Base-by-base conservation (phyloP, 495 filamentous ascomycete genomes). In the Talaromyces trachyspermus region DNA sequence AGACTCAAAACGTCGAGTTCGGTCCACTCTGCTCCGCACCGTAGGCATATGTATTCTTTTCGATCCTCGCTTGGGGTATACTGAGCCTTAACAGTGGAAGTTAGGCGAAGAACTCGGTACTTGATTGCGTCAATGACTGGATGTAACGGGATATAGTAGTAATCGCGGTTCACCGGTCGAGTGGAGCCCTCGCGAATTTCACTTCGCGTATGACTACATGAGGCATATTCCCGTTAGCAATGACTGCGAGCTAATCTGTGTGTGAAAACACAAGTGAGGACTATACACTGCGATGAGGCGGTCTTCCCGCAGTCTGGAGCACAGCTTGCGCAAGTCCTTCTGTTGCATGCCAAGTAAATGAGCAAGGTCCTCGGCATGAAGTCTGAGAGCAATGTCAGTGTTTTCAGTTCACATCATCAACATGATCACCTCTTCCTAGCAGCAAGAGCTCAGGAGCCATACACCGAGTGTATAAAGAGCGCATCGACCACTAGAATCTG, bases 51-150 rank as follows among this genome's bases (percentile, higher is more conserved):
- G 54, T 86, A 95, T 59, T 95, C 91, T 64, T 95, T 95, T 54
- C 84, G 80, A 60, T 97, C 94, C 24, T 83, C 79, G 22, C 77
- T 81, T 1, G 88, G 87, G 23, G 83, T 81, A 46, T 86, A 84
- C 48, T 85, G 81, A 11, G 78, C 76, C 60, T 95, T 88, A 52
- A 97, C 88, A 17, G 79, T 80, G 59, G 88, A 85, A 44, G 88
- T 88, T 48, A 95, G 71, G 41, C 79, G 78, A 61, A 88, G 88
- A 44, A 95, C 82, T 53, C 87, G 84, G 71, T 85, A 99, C 58
- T 99, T 99, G 71, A 95, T 89, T 11, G 89, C 89, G 64, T 99
- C 92, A 62, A 99, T 85, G 46, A 89, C 86, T 29, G 85, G 86
- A 44, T 91, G 88, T 55, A 92, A 89, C 58, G 95, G 88, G 66